Evolutionary conservation across 75 land plant genomes (phyloP).

Genomic region (Sequoia sempervirens): DNA sequence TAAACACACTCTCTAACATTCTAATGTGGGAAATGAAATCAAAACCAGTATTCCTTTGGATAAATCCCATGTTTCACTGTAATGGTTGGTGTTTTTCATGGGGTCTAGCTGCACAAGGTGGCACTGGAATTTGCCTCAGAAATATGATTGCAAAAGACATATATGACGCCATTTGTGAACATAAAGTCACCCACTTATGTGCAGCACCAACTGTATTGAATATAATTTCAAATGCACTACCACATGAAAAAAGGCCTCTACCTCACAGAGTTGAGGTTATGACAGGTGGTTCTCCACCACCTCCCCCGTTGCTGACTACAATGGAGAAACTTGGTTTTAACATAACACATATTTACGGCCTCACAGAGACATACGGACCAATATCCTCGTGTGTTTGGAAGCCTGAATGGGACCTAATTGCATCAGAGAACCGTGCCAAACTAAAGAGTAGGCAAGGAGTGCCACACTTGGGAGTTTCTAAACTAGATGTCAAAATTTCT

Average conservation of each 20-base stretch:
- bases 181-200: slow-evolving; percentile 65
- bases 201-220: slow-evolving; percentile 77
- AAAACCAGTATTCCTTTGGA: slow-evolving; percentile 65
- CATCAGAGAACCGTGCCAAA: slow-evolving; percentile 36
- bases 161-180: slow-evolving; percentile 37
- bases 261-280: slow-evolving; percentile 48
- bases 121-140: slow-evolving; percentile 61
- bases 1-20: slow-evolving; percentile 40
- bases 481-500: slow-evolving; percentile 50
- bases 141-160: slow-evolving; percentile 37
- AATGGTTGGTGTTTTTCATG: slow-evolving; percentile 85
- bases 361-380: slow-evolving; percentile 84
- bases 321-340: slow-evolving; percentile 69
- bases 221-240: slow-evolving; percentile 51
- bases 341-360: slow-evolving; percentile 62
- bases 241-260: slow-evolving; percentile 29
- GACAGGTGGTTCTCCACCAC: slow-evolving; percentile 78
- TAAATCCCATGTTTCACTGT: slow-evolving; percentile 89
- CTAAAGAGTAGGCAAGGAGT: slow-evolving; percentile 71
- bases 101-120: slow-evolving; percentile 75
- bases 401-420: slow-evolving; percentile 66
- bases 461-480: slow-evolving; percentile 51
- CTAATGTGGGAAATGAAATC: slow-evolving; percentile 50
- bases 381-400: slow-evolving; percentile 61
- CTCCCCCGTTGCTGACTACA: slow-evolving; percentile 41